A percentile compares a stretch with the other conserved stretches of the same genome.
phyloP scores from a whole-genome alignment of 2,329 filamentous ascomycete species.

The Penicillium sp. region DNA sequence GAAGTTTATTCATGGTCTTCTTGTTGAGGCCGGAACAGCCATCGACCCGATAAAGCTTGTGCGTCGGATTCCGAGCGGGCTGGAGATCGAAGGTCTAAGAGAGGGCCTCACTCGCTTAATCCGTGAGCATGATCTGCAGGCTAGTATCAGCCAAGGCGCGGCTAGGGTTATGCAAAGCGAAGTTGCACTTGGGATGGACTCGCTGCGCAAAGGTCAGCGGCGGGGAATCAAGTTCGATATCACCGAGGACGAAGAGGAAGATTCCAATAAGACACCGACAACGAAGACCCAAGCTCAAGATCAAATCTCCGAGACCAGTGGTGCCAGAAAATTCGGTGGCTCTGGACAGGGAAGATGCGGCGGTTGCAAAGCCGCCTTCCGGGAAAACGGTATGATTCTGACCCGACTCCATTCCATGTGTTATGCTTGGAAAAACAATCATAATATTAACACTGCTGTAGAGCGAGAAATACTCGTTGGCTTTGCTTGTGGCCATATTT shows the following conservation, averaged over 20 bases:
- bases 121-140: conserved; percentile 92
- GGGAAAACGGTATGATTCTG: conserved; percentile 34
- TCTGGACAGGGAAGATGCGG: conserved; percentile 34
- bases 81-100: conserved; percentile 86
- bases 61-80: conserved; percentile 81
- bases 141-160: conserved; percentile 86
- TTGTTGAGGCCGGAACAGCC: conserved; percentile 90
- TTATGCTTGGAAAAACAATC: background rate
- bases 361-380: conserved; percentile 39
- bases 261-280: conserved; percentile 12
- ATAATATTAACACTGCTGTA: conserved; percentile 17
- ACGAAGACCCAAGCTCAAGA: conserved; percentile 13
- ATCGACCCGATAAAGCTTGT: conserved; percentile 92
- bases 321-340: conserved; percentile 3
- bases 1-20: conserved; percentile 82
- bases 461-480: conserved; percentile 59
- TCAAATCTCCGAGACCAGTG: conserved; percentile 7
- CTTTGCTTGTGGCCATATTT: conserved; percentile 67
- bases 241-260: conserved; percentile 29
- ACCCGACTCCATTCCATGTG: background rate
- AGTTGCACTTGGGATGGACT: conserved; percentile 78
- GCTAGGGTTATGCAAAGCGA: conserved; percentile 83
- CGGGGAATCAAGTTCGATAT: conserved; percentile 89
- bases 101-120: conserved; percentile 89
- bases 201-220: conserved; percentile 72